These are phyloP conservation scores for Raffaelea albimanens DNA, from an alignment of 2,329 filamentous ascomycete species.

Conservation along the genomic window DNA sequence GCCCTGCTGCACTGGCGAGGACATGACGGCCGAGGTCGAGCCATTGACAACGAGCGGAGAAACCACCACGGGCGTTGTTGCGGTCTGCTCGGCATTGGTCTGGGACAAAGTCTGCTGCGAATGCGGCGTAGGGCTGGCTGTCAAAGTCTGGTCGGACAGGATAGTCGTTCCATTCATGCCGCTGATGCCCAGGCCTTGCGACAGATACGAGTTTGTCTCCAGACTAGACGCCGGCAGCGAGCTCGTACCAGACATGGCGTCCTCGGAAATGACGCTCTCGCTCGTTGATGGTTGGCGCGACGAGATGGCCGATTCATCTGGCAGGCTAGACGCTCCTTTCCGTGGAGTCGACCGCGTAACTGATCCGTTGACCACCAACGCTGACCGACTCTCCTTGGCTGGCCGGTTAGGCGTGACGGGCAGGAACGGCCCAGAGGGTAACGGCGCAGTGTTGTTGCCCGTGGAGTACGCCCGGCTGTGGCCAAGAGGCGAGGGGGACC, in stretches of 20 bases:
- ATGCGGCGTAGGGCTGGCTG: not conserved
- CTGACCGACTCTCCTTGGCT: slow-evolving; percentile 11
- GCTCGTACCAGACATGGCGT: not conserved
- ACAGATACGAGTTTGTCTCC: slow-evolving; percentile 28
- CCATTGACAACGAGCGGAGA: slow-evolving; percentile 45
- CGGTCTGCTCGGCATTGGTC: slow-evolving; percentile 14
- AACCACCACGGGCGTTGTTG: slow-evolving; percentile 16
- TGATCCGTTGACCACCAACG: slow-evolving; percentile 22
- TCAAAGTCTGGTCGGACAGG: not conserved
- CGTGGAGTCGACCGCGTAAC: slow-evolving; percentile 17
- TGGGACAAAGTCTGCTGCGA: slow-evolving; percentile 9
- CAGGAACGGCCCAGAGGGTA: slow-evolving; percentile 29
- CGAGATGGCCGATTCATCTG: slow-evolving; percentile 10
- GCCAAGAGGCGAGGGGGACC: slow-evolving; percentile 47
- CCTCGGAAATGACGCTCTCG: slow-evolving; percentile 19
- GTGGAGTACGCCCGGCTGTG: slow-evolving; percentile 36
- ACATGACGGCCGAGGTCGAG: slow-evolving; percentile 18
- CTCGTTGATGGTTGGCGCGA: slow-evolving; percentile 18
- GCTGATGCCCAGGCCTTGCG: slow-evolving; percentile 20
- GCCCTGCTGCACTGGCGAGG: not conserved
- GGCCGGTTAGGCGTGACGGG: slow-evolving; percentile 16
- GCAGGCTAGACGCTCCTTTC: not conserved
- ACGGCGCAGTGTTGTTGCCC: slow-evolving; percentile 28
- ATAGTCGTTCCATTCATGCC: slow-evolving; percentile 4
- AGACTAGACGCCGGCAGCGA: slow-evolving; percentile 12